Conservation (phyloP, 1,139 yeast species). For the Debaryomyces fabryi region DNA sequence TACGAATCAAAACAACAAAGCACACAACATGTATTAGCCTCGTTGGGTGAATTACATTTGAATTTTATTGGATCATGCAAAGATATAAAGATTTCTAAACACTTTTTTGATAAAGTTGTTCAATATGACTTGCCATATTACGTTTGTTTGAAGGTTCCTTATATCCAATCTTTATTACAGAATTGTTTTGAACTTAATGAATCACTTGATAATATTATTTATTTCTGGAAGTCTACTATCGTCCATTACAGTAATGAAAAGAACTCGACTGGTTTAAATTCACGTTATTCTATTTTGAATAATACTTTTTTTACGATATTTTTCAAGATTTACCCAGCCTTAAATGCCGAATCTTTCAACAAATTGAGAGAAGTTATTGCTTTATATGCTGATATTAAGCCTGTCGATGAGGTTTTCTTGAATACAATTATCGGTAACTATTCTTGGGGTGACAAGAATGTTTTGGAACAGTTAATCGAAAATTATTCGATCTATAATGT, state of each 20-base stretch:
- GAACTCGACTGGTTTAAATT: slow-evolving; percentile 33
- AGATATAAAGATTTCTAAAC: slow-evolving; percentile 70
- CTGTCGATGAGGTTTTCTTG: slow-evolving; percentile 74
- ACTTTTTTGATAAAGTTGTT: slow-evolving; percentile 74
- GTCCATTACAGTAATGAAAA: slow-evolving; percentile 52
- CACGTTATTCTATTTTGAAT: slow-evolving; percentile 70
- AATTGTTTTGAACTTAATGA: slow-evolving; percentile 62
- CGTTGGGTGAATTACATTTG: slow-evolving; percentile 64
- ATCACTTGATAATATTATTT: slow-evolving; percentile 59
- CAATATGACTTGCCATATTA: slow-evolving; percentile 69
- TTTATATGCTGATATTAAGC: slow-evolving; percentile 57
- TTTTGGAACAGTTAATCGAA: slow-evolving; percentile 64
- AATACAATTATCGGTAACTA: slow-evolving; percentile 75
- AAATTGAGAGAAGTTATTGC: slow-evolving; percentile 61
- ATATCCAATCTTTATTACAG: slow-evolving; percentile 65
- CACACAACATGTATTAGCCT: slow-evolving; percentile 23
- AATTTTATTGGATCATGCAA: slow-evolving; percentile 82
- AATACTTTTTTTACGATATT: slow-evolving; percentile 70
- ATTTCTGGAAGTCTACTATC: slow-evolving; percentile 68
- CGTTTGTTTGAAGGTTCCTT: slow-evolving; percentile 74
- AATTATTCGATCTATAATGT: slow-evolving; percentile 63
- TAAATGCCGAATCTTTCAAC: slow-evolving; percentile 57
- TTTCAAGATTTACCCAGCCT: slow-evolving; percentile 59
- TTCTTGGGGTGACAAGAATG: slow-evolving; percentile 67
- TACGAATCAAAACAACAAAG: slow-evolving; percentile 25